Base-by-base conservation (phyloP, 225 moss, liverwort and hornwort genomes). In the Pseudisothecium myosuroides region DNA sequence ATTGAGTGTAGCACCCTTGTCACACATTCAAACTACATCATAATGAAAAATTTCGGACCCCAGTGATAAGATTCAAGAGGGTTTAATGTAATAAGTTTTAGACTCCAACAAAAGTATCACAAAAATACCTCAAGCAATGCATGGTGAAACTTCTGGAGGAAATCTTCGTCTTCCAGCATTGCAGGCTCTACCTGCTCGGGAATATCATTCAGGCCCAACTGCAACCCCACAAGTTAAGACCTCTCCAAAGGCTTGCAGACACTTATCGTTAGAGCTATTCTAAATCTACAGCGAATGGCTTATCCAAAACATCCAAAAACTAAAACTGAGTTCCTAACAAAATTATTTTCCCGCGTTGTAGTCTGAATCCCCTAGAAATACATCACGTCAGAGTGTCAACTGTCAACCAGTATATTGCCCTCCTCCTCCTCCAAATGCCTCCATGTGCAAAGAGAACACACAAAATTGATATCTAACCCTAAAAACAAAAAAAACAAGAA, bases 101-200 rank as follows among this genome's bases (percentile, higher is more conserved):
- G 72, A 84, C 20, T 77, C 29, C 49, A 79, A 83, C 22, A 63
- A 45, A 68, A 91, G 45, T 26, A 80, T 75, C 80, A 71, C 29
- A 50, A 72, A 72, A 29, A 87, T 88, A 98, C 98, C 98, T 98
- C 98, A 45, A 98, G 98, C 75, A 99, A 93, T 11, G 97, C 99
- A 88, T 99, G 97, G 87, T 99, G 98, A 88, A 99, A 97, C 87
- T 95, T 97, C 49, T 93, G 95, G 52, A 99, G 94, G 76, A 99
- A 99, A 34, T 97, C 98, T 71, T 87, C 89, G 69, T 98, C 98
- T 87, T 99, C 97, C 82, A 96, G 81, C 93, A 93, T 92, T 80
- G 92, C 90, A 86, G 94, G 94, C 65, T 97, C 96, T 37, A 97
- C 95, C 69, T 97, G 95, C 90, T 99, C 96, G 19, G 97, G 98